These are phyloP conservation scores for Akanthomyces lecanii DNA, from an alignment of 2,329 filamentous ascomycete genomes.

Conservation along the genomic window DNA sequence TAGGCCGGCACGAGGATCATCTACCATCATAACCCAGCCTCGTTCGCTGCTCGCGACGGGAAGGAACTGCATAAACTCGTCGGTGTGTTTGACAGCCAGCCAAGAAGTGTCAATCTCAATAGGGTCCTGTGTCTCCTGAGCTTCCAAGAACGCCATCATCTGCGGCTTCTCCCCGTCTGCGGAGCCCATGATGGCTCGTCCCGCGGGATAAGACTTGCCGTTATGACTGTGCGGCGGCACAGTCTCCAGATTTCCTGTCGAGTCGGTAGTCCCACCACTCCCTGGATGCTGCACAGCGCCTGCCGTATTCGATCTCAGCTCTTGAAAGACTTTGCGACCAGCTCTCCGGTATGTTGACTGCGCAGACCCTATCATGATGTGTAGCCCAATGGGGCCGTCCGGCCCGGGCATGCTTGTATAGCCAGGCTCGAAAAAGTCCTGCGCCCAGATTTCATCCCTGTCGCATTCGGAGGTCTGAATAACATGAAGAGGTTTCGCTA, in stretches of 20 bases:
- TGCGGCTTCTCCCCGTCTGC: background rate
- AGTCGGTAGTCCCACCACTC: background rate
- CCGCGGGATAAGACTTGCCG: background rate
- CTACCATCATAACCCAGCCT: slow-evolving; percentile 23
- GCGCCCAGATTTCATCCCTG: background rate
- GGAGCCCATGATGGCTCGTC: background rate
- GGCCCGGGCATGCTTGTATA: background rate
- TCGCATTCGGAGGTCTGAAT: background rate
- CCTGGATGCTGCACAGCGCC: background rate
- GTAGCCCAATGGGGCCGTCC: background rate
- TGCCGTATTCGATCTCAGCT: background rate
- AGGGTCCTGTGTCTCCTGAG: slow-evolving; percentile 34
- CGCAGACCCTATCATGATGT: background rate
- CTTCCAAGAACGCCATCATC: slow-evolving; percentile 28
- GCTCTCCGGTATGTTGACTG: background rate
- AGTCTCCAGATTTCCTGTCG: slow-evolving; percentile 7
- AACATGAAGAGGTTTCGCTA: background rate
- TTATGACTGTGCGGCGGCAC: background rate
- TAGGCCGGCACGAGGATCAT: slow-evolving; percentile 23
- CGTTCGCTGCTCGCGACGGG: slow-evolving; percentile 23
- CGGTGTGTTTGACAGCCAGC: slow-evolving; percentile 26
- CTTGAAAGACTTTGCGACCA: background rate
- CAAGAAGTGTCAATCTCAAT: slow-evolving; percentile 29
- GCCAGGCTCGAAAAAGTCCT: slow-evolving; percentile 8
- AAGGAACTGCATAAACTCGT: slow-evolving; percentile 29